phyloP scores from a whole-genome alignment of 345 rosid genomes.

The Citropsis articulata region DNA sequence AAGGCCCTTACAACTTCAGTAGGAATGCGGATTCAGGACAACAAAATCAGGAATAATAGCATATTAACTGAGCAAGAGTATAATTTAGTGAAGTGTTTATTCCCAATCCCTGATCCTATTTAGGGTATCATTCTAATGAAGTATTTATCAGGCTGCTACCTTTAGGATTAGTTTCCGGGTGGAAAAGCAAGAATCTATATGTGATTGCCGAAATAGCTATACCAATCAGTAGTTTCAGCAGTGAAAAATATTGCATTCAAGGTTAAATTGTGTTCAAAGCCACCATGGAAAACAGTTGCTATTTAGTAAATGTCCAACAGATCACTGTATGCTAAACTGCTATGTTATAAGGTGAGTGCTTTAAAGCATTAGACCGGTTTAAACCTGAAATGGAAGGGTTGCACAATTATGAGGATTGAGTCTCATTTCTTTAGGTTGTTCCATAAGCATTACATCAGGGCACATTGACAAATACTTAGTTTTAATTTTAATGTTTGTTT shows the following conservation, averaged over 20 bases:
- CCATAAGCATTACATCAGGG: background rate
- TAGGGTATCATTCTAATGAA: background rate
- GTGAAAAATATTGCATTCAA: background rate
- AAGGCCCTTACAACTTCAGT: background rate
- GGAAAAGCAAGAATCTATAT: background rate
- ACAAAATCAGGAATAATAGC: background rate
- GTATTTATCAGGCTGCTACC: background rate
- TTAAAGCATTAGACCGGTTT: background rate
- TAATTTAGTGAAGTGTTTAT: background rate
- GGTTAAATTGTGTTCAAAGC: background rate
- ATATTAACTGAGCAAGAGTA: no score
- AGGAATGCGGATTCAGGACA: background rate
- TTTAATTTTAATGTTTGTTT: background rate
- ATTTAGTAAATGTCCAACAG: background rate
- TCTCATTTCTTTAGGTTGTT: background rate
- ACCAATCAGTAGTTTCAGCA: background rate
- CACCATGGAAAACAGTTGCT: background rate
- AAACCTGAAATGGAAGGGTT: background rate
- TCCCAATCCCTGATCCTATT: background rate
- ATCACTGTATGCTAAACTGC: background rate
- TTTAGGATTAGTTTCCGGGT: background rate
- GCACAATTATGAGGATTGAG: background rate
- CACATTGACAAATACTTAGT: background rate
- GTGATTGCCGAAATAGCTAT: background rate
- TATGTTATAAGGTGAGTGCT: background rate